A percentile compares a stretch with the other conserved stretches of the same genome.
Evolutionary conservation across 1,284 basidiomycete genomes (phyloP).

Genomic region (Peniophora sp.): DNA sequence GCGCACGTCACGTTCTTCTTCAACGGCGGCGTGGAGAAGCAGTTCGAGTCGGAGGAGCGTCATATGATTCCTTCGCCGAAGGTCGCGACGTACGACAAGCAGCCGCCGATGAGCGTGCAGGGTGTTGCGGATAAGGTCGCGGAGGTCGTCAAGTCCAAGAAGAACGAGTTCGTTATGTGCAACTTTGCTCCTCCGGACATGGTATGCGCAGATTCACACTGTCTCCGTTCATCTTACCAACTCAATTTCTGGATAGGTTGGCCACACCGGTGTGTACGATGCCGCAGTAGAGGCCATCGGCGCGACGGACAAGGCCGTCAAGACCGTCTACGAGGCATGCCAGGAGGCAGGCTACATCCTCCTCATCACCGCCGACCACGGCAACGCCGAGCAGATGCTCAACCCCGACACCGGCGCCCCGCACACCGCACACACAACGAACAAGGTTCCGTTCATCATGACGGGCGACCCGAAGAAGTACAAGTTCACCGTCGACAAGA

Average conservation of each 20-base stretch:
- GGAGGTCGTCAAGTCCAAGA: slow-evolving; percentile 61
- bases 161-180: slow-evolving; percentile 89
- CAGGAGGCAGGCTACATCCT: slow-evolving; percentile 80
- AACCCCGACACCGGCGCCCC: slow-evolving; percentile 77
- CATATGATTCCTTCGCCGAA: slow-evolving; percentile 85
- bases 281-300: slow-evolving; percentile 82
- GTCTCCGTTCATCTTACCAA: too few species aligned
- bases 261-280: slow-evolving; percentile 85
- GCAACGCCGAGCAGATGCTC: slow-evolving; percentile 89
- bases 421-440: slow-evolving; percentile 81
- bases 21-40: slow-evolving; percentile 90
- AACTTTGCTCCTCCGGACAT: slow-evolving; percentile 95
- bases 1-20: slow-evolving; percentile 96
- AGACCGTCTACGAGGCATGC: slow-evolving; percentile 78
- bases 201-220: slow-evolving; percentile 34
- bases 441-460: slow-evolving; percentile 78
- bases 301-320: slow-evolving; percentile 80
- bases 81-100: slow-evolving; percentile 82
- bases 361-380: slow-evolving; percentile 86
- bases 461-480: slow-evolving; percentile 49
- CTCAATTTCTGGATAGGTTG: slow-evolving; percentile 37
- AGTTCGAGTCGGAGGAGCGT: slow-evolving; percentile 79
- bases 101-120: slow-evolving; percentile 83
- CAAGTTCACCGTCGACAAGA: slow-evolving; percentile 39
- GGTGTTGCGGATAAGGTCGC: slow-evolving; percentile 85